These are phyloP conservation scores for Stachybotrys echinatus DNA, from an alignment of 2,329 filamentous ascomycete species.

Conservation along the genomic window DNA sequence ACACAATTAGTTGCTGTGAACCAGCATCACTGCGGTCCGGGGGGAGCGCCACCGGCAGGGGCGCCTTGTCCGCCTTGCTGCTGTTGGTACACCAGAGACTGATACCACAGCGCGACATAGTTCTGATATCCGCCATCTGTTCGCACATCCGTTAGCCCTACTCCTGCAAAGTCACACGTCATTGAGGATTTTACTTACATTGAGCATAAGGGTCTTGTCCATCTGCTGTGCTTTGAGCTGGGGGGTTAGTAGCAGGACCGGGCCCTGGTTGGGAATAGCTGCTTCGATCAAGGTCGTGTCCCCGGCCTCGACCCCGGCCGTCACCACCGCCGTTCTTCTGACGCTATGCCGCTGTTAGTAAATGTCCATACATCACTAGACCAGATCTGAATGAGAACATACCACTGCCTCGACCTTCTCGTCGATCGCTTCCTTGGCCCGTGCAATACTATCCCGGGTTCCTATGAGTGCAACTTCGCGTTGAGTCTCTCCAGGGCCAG, in stretches of 20 bases:
- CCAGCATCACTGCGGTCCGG: constrained; percentile 30
- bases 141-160: constrained; percentile 11
- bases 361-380: neutral
- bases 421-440: constrained; percentile 79
- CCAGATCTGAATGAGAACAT: constrained; percentile 38
- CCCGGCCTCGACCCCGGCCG: constrained; percentile 33
- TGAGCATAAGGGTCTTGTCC: constrained; percentile 68
- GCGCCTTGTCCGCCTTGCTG: constrained; percentile 32
- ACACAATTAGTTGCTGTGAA: constrained; percentile 8
- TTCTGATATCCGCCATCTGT: constrained; percentile 75
- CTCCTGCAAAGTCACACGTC: neutral
- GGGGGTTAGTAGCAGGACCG: constrained; percentile 35
- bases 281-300: constrained; percentile 48
- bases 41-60: constrained; percentile 26
- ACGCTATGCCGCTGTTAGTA: constrained; percentile 28
- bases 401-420: constrained; percentile 90
- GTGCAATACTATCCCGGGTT: constrained; percentile 67
- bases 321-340: constrained; percentile 47
- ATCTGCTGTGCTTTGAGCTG: constrained; percentile 39
- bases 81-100: constrained; percentile 50
- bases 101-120: constrained; percentile 77
- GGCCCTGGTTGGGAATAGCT: constrained; percentile 44
- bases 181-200: constrained; percentile 47
- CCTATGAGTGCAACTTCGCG: constrained; percentile 85
- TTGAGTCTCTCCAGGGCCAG: constrained; percentile 70